Conservation (phyloP, 2,329 filamentous ascomycete genomes). For the Talaromyces sp. region DNA sequence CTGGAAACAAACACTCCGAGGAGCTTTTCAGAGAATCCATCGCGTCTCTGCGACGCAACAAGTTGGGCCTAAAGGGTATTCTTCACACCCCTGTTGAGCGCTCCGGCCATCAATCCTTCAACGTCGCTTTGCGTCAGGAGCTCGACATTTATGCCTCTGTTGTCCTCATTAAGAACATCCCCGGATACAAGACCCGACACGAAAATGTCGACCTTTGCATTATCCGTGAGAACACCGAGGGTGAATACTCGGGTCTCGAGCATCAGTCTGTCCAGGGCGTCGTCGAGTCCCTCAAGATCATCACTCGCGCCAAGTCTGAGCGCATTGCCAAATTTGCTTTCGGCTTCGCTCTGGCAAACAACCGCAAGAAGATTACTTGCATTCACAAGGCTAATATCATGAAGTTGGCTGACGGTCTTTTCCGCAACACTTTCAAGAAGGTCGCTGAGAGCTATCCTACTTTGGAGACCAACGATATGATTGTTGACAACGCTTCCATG, state of each 20-base stretch:
- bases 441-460: slow-evolving; percentile 93
- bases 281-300: slow-evolving; percentile 99
- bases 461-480: slow-evolving; percentile 97
- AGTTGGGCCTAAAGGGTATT: slow-evolving; percentile 98
- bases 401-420: slow-evolving; percentile 98
- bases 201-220: slow-evolving; percentile 97
- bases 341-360: slow-evolving; percentile 95
- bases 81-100: slow-evolving; percentile 95
- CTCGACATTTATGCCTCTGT: slow-evolving; percentile 99
- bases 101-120: slow-evolving; percentile 98
- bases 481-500: slow-evolving; percentile 99
- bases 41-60: slow-evolving; percentile 94
- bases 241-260: slow-evolving; percentile 98
- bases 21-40: slow-evolving; percentile 94
- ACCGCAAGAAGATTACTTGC: slow-evolving; percentile 98
- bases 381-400: slow-evolving; percentile 99
- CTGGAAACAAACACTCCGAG: slow-evolving; percentile 81
- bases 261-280: slow-evolving; percentile 96
- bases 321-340: slow-evolving; percentile 99
- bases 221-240: slow-evolving; percentile 99
- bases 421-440: slow-evolving; percentile 94
- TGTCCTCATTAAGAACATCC: slow-evolving; percentile 98
- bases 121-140: slow-evolving; percentile 97
- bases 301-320: slow-evolving; percentile 98
- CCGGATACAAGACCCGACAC: slow-evolving; percentile 95